These are phyloP conservation scores for Naganishia onofrii DNA, from an alignment of 768 basidiomycete species.

Conservation along the genomic window DNA sequence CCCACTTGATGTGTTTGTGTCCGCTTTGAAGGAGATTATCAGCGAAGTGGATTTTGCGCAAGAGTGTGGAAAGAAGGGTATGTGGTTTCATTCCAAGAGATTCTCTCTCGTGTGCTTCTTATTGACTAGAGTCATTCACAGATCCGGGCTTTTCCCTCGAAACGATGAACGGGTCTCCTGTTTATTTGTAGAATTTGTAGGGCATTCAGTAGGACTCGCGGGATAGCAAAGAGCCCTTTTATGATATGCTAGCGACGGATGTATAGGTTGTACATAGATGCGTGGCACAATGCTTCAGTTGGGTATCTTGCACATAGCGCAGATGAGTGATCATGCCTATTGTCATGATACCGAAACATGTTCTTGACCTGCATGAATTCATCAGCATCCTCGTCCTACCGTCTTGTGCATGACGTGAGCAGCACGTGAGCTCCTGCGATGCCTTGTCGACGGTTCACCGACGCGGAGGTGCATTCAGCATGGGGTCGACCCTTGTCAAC, in stretches of 20 bases:
- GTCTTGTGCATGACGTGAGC: too few species aligned
- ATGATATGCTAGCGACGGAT: not conserved
- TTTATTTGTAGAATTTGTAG: too few species aligned
- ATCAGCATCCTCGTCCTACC: too few species aligned
- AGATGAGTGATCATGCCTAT: too few species aligned
- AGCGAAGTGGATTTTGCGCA: slow-evolving; percentile 67
- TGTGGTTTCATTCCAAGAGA: not conserved
- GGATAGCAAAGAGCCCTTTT: not conserved
- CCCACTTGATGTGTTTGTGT: slow-evolving; percentile 67
- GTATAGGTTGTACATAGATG: slow-evolving; percentile 6
- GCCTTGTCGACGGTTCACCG: too few species aligned
- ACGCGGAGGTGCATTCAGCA: too few species aligned
- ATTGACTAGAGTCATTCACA: not conserved
- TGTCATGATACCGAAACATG: too few species aligned
- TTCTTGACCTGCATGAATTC: too few species aligned
- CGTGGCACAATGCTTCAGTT: not conserved
- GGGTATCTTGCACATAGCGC: not conserved
- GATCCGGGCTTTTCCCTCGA: slow-evolving; percentile 23
- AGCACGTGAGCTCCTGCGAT: too few species aligned
- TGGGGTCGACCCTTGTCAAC: too few species aligned
- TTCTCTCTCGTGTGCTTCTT: not conserved
- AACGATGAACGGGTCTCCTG: slow-evolving; percentile 27
- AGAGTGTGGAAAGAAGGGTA: slow-evolving; percentile 58
- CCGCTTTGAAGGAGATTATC: slow-evolving; percentile 66
- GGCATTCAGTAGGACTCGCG: not conserved